Conservation (phyloP, 257 asterid genomes). For the Misopates orontium region DNA sequence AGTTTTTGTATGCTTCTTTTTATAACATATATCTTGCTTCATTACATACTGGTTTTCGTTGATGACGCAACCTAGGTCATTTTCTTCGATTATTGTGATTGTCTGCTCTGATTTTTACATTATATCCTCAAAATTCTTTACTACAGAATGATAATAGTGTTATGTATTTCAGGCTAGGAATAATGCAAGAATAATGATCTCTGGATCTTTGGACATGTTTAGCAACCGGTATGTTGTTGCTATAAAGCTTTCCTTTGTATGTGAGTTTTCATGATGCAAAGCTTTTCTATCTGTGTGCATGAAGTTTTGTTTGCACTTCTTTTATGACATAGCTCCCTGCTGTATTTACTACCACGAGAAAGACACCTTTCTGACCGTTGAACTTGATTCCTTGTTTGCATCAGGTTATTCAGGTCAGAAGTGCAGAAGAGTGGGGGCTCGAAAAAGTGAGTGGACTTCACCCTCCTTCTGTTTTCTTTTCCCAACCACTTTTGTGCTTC, state of each 20-base stretch:
- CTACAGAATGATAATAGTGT: constrained; percentile 10
- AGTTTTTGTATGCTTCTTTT: constrained; percentile 1
- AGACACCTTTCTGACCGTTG: constrained; percentile 15
- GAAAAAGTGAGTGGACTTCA: constrained; percentile 40
- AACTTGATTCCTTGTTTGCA: constrained; percentile 13
- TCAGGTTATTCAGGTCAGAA: constrained; percentile 47
- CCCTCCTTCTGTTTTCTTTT: constrained; percentile 15
- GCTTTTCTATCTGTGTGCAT: neutral
- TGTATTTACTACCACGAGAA: constrained; percentile 16
- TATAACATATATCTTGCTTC: neutral
- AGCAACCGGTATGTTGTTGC: constrained; percentile 44
- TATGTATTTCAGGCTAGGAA: constrained; percentile 46
- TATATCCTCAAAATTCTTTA: neutral
- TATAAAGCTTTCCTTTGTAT: constrained; percentile 6
- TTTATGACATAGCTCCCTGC: neutral
- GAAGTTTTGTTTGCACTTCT: neutral
- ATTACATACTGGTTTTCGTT: constrained; percentile 4
- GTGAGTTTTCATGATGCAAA: neutral
- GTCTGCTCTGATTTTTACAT: neutral
- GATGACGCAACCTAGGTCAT: constrained; percentile 2
- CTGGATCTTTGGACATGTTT: constrained; percentile 49
- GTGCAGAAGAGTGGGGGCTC: constrained; percentile 50
- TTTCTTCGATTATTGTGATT: constrained; percentile 5
- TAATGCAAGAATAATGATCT: constrained; percentile 44
- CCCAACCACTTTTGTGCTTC: neutral